These are phyloP conservation scores for Lagerstroemia speciosa DNA, from an alignment of 345 rosid genomes.

Conservation along the genomic window DNA sequence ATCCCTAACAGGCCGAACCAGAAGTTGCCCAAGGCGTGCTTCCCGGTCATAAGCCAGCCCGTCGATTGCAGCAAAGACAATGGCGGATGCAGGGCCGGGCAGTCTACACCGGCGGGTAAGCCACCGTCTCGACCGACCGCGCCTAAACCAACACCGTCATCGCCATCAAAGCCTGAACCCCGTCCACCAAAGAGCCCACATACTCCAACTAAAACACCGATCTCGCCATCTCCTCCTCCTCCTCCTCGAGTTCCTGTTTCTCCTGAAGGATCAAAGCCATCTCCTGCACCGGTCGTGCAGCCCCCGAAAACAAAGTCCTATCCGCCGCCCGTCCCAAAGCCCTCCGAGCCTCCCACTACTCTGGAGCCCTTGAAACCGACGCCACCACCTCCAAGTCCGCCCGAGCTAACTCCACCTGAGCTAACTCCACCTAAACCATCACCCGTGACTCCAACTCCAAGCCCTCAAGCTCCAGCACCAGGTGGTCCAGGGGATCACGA, in stretches of 20 bases:
- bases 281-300: not conserved
- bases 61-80: conserved; percentile 34
- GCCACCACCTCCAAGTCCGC: not conserved
- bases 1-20: conserved; percentile 38
- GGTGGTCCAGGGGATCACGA: not conserved
- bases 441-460: not conserved
- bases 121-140: conserved; percentile 21
- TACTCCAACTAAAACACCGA: not conserved
- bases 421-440: too few species aligned
- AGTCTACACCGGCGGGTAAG: not conserved
- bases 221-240: not conserved
- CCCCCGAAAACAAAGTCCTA: not conserved
- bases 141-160: not conserved
- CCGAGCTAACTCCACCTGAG: not conserved
- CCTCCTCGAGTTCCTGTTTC: conserved; percentile 3
- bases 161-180: not conserved
- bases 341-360: not conserved
- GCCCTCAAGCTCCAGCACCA: not conserved
- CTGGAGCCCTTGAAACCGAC: not conserved
- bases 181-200: not conserved
- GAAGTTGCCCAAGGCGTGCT: conserved; percentile 29
- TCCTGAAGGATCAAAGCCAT: not conserved
- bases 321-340: not conserved
- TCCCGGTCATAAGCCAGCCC: conserved; percentile 27
- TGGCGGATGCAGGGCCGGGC: not conserved